Percentiles rank a stretch among this genome's conserved stretches.
phyloP scores from a whole-genome alignment of 805 yeast species.

The Cyberlindnera mycetangii region DNA sequence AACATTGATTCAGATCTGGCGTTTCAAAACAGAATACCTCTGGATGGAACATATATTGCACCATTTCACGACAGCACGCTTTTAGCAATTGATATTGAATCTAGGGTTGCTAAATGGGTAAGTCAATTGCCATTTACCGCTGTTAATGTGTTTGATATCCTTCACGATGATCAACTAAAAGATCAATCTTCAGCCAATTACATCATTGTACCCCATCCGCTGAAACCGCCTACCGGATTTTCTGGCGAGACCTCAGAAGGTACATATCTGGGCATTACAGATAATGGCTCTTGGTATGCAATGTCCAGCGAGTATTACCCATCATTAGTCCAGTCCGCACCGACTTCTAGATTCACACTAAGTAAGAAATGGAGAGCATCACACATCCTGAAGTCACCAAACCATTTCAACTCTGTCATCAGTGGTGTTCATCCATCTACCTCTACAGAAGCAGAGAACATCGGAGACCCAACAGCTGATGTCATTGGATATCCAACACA shows the following conservation, averaged over 20 bases:
- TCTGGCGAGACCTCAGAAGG: slow-evolving; percentile 34
- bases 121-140: slow-evolving; percentile 68
- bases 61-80: slow-evolving; percentile 82
- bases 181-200: slow-evolving; percentile 30
- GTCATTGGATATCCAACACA: slow-evolving; percentile 20
- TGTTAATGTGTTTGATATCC: slow-evolving; percentile 78
- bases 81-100: slow-evolving; percentile 65
- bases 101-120: slow-evolving; percentile 80
- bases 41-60: slow-evolving; percentile 74
- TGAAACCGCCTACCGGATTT: slow-evolving; percentile 32
- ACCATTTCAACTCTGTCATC: slow-evolving; percentile 40
- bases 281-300: slow-evolving; percentile 77
- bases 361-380: slow-evolving; percentile 43
- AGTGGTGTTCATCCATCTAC: slow-evolving; percentile 47
- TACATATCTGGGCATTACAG: slow-evolving; percentile 66
- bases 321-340: slow-evolving; percentile 76
- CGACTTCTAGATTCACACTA: slow-evolving; percentile 55
- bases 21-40: slow-evolving; percentile 49
- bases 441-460: too few species aligned
- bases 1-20: slow-evolving; percentile 60
- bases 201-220: slow-evolving; percentile 68
- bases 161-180: slow-evolving; percentile 26
- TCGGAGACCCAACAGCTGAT: background rate
- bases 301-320: slow-evolving; percentile 78
- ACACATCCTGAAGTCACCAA: slow-evolving; percentile 35